Base-by-base conservation (phyloP, 1,284 basidiomycete genomes). In the Ustilago curta region DNA sequence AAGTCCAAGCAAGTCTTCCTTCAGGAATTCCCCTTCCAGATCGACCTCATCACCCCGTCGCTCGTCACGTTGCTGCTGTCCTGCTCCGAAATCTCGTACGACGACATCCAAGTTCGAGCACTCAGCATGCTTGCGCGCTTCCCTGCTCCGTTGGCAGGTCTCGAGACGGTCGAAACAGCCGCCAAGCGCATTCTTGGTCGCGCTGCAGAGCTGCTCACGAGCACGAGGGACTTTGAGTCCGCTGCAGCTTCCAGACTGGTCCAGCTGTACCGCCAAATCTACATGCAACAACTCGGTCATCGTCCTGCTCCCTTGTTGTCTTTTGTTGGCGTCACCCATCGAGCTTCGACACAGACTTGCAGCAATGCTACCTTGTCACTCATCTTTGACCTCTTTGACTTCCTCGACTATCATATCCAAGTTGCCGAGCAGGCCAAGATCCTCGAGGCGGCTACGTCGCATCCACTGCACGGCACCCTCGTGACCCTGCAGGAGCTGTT, bases 381-480 rank as follows among this genome's bases (percentile, higher is more conserved):
- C 3, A 62, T 85, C 52, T 61, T 82, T 23, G 78, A 80, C 9
- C 72, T 84, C 37, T 78, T 82, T 42, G 76, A 70, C 58, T 76
- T 80, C 14, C 68, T 81, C 8, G 77, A 79, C 31, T 52, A 64
- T 21, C 60, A 73, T 18, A 53, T 79, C 27, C 66, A 64, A 6
- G 70, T 83, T 9, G 78, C 78, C 18, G 68, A 77, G 29, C 62
- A 75, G 25, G 61, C 63, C 4, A 62, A 61, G 29, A 59, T 84
- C 32, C 76, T 81, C 29, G 72, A 60, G 11, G 84, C 84, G 0
- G 81, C 84, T 4, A 74, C 62, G 5, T 64, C 60, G 0, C 66
- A 78, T 23, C 82, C 84, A 2, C 59, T 86, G 47, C 85, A 86
- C 60, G 85, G 85, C 23, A 81, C 80, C 1, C 61, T 85, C 5